phyloP scores from a whole-genome alignment of 192 early-diverging fungal genomes.

The Backusella tarrabulga region DNA sequence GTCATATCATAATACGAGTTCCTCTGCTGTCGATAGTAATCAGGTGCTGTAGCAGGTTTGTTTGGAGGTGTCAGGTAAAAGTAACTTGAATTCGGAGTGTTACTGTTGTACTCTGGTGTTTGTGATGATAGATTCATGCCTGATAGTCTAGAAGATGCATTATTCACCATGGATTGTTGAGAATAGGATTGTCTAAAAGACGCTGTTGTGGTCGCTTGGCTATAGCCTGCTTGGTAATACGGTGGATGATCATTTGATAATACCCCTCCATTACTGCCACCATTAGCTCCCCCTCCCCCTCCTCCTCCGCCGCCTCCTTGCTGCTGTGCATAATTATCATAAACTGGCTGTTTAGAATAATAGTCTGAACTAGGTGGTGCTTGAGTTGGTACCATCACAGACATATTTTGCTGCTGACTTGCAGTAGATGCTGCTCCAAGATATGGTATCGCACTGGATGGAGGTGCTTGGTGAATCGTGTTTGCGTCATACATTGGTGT shows the following conservation, averaged over 20 bases:
- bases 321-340: conserved; percentile 7
- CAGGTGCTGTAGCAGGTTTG: background rate
- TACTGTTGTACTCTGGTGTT: background rate
- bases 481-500: background rate
- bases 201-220: conserved; percentile 1
- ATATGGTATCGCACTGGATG: background rate
- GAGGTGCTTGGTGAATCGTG: background rate
- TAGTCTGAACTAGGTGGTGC: background rate
- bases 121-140: conserved; percentile 1
- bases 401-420: background rate
- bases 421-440: background rate
- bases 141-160: background rate
- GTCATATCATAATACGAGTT: conserved; percentile 7
- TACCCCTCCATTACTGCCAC: background rate
- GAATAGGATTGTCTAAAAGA: background rate
- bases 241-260: background rate
- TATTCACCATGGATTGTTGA: background rate
- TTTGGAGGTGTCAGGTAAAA: background rate
- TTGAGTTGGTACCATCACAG: background rate
- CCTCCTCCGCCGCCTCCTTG: background rate
- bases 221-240: background rate
- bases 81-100: background rate
- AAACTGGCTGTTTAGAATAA: background rate
- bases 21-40: background rate
- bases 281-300: background rate